Percentiles rank a stretch among this genome's conserved stretches.
Conservation (phyloP, 139 green algal species). For the Closterium sp. region DNA sequence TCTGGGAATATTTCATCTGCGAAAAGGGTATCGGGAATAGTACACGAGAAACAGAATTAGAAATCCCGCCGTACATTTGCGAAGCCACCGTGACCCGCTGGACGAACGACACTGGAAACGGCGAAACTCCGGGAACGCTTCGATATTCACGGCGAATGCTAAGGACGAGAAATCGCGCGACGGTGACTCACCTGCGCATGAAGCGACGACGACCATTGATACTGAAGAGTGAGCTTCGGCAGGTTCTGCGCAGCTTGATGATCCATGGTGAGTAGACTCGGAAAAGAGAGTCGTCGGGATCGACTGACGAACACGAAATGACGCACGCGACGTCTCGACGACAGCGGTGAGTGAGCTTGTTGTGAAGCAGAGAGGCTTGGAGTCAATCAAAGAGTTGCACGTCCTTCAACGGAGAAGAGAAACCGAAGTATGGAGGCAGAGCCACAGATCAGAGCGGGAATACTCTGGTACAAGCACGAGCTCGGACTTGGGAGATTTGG, state of each 20-base stretch:
- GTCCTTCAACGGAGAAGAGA: not conserved
- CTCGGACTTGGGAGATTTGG: not conserved
- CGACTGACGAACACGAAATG: not conserved
- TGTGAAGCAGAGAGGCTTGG: not conserved
- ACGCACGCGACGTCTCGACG: not conserved
- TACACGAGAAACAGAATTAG: not conserved
- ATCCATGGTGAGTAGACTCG: not conserved
- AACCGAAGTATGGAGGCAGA: not conserved
- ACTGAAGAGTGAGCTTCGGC: not conserved
- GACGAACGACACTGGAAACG: no score
- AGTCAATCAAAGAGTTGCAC: not conserved
- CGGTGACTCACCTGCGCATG: not conserved
- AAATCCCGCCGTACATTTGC: not conserved
- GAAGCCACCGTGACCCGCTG: no score
- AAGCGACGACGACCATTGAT: not conserved
- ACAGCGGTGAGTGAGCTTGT: not conserved
- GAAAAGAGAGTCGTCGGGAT: not conserved
- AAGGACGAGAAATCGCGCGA: not conserved
- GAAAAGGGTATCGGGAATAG: not conserved
- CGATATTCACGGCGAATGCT: not conserved
- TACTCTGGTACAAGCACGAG: not conserved
- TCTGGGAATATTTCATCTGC: not conserved
- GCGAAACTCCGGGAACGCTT: no score
- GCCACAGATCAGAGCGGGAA: not conserved
- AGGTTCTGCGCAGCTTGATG: not conserved